Percentiles rank a stretch among this genome's conserved stretches.
phyloP scores from a whole-genome alignment of 108 stramenopile genomes.

The Aurantiochytrium sp. region DNA sequence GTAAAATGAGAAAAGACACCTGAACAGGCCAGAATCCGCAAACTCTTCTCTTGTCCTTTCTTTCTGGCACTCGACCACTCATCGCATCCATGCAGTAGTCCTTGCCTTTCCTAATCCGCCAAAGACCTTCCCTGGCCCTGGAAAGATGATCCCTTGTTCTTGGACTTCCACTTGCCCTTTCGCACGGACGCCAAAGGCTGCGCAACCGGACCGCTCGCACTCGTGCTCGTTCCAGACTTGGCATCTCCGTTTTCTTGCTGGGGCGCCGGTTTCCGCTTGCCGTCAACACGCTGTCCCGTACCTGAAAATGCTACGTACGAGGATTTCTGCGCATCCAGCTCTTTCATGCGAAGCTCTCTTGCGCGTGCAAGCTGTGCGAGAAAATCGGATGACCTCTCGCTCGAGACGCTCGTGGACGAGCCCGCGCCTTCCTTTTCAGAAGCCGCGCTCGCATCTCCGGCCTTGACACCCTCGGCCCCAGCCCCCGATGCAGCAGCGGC shows the following conservation, averaged over 20 bases:
- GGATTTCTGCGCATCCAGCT: not conserved
- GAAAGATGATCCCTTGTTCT: not conserved
- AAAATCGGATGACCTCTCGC: not conserved
- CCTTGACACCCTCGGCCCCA: not conserved
- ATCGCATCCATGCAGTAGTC: no score
- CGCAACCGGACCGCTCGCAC: not conserved
- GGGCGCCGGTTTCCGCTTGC: not conserved
- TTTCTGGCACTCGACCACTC: no score
- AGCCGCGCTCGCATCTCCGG: not conserved
- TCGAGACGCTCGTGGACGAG: not conserved
- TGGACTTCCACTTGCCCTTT: constrained; percentile 1
- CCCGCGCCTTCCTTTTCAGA: no score
- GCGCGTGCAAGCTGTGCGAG: not conserved
- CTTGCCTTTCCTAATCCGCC: not conserved
- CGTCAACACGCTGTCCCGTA: not conserved
- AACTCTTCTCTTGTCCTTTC: no score
- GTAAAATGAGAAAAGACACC: no score
- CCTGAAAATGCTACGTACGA: not conserved
- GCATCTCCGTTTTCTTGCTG: not conserved
- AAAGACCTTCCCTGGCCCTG: constrained; percentile 4
- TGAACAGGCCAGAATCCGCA: no score
- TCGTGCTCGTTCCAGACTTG: not conserved
- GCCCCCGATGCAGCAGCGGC: not conserved
- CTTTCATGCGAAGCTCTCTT: not conserved
- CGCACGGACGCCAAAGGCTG: not conserved